Percentiles rank a stretch among this genome's conserved stretches.
Evolutionary conservation across 768 basidiomycete genomes (phyloP).

Genomic region (Tephrocybe sp.): DNA sequence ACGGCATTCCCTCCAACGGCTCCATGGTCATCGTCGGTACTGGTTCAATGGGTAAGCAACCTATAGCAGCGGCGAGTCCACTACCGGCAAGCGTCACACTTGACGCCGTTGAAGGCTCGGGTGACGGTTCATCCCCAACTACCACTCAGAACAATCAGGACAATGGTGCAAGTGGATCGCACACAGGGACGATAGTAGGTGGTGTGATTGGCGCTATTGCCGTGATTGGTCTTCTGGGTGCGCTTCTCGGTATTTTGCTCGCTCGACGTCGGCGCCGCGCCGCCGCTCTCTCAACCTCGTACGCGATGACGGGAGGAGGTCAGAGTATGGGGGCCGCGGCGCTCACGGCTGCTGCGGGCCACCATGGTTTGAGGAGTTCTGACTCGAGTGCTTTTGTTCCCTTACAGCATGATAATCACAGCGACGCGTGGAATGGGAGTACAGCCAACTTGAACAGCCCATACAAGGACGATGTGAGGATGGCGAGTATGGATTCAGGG

Average conservation of each 20-base stretch:
- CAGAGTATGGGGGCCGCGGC: conserved; percentile 9
- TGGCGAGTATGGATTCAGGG: conserved; percentile 29
- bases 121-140: conserved; percentile 18
- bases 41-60: conserved; percentile 63
- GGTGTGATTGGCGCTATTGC: conserved; percentile 53
- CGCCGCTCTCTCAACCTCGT: conserved; percentile 26
- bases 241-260: conserved; percentile 49
- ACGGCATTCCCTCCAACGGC: conserved; percentile 73
- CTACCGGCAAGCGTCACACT: conserved; percentile 53
- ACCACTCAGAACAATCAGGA: conserved; percentile 8
- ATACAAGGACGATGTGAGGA: conserved; percentile 31
- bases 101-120: conserved; percentile 38
- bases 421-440: conserved; percentile 59
- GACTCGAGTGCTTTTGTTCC: conserved; percentile 73
- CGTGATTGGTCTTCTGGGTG: conserved; percentile 47
- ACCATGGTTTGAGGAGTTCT: conserved; percentile 41
- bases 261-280: conserved; percentile 53
- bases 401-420: conserved; percentile 60
- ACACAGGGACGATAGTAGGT: conserved; percentile 45
- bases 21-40: conserved; percentile 65
- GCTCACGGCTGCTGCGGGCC: conserved; percentile 20
- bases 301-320: conserved; percentile 21
- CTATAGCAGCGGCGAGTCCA: conserved; percentile 32
- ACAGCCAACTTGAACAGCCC: conserved; percentile 37
- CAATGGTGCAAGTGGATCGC: conserved; percentile 23